Evolutionary conservation across 2,329 filamentous ascomycete species (phyloP).

Genomic region (Xylariaceae sp.): DNA sequence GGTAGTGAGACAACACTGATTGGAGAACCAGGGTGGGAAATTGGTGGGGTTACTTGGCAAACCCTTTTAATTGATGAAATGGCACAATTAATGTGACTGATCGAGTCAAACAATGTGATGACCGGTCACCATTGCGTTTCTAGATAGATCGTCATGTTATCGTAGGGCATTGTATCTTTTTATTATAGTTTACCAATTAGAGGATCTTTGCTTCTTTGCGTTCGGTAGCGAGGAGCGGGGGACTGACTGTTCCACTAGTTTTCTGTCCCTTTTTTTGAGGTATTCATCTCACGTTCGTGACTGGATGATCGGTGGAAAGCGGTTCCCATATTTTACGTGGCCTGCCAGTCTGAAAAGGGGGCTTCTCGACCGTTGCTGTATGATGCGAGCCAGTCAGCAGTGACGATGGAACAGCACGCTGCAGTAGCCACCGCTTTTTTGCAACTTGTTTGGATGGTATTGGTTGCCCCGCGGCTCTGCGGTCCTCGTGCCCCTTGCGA

Average conservation of each 20-base stretch:
- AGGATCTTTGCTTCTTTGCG: no score
- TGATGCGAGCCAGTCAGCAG: constrained; percentile 8
- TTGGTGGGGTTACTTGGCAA: no score
- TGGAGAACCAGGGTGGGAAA: no score
- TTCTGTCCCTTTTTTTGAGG: background rate
- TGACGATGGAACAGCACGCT: constrained; percentile 1
- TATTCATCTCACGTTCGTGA: background rate
- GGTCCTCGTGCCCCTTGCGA: constrained; percentile 5
- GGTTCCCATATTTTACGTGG: background rate
- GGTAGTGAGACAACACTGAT: background rate
- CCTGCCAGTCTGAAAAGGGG: background rate
- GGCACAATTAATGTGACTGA: no score
- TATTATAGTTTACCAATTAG: no score
- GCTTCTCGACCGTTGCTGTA: constrained; percentile 12
- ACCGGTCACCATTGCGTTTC: no score
- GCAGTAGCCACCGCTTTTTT: constrained; percentile 5
- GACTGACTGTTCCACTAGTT: background rate
- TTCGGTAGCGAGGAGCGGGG: constrained; percentile 2
- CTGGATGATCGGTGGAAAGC: no score
- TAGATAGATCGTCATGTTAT: no score
- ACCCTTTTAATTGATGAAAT: no score
- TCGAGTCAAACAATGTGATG: no score
- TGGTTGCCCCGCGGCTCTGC: constrained; percentile 11
- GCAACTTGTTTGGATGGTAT: constrained; percentile 28
- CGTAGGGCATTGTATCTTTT: no score